Evolutionary conservation across 1,139 yeast genomes (phyloP).

Genomic region (Taphrina wiesneri): DNA sequence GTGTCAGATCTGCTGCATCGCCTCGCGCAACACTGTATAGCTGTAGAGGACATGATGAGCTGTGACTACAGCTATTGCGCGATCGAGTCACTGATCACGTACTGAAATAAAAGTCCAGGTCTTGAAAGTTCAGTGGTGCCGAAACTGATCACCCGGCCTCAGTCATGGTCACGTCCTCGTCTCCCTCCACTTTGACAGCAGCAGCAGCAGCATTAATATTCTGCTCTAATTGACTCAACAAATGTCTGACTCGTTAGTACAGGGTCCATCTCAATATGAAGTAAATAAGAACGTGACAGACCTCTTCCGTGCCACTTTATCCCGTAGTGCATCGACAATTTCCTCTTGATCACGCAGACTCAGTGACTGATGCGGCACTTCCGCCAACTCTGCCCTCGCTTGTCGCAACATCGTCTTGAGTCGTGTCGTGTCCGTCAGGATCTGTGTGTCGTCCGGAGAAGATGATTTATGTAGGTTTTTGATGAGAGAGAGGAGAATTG

Average conservation of each 20-base stretch:
- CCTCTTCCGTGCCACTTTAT: neutral
- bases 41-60: no score
- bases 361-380: neutral
- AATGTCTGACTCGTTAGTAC: neutral
- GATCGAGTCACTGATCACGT: no score
- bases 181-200: neutral
- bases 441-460: neutral
- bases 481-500: neutral
- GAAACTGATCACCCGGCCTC: neutral
- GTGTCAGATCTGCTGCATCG: no score
- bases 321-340: neutral
- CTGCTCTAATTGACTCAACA: neutral
- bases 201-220: neutral
- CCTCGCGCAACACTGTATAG: no score
- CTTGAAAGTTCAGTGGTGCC: neutral
- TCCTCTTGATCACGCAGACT: constrained; percentile 11
- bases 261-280: no score
- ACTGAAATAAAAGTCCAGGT: no score
- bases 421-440: neutral
- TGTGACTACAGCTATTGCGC: no score
- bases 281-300: neutral
- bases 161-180: neutral
- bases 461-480: neutral
- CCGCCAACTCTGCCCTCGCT: neutral
- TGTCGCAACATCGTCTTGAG: constrained; percentile 8